Conservation (phyloP, 2,329 filamentous ascomycete species). For the Aureobasidium sp. region DNA sequence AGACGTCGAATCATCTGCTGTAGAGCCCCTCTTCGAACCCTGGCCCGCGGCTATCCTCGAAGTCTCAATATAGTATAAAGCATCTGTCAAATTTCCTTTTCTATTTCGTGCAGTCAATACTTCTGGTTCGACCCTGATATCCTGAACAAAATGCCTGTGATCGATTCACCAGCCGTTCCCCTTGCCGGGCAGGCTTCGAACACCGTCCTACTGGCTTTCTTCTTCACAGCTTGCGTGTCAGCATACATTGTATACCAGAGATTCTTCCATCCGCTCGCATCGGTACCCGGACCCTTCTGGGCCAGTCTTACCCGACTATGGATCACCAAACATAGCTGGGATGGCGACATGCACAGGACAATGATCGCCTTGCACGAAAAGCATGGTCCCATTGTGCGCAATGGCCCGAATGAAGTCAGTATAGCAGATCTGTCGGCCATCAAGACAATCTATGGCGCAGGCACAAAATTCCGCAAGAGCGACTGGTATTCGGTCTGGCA, state of each 20-base stretch:
- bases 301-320: slow-evolving; percentile 25
- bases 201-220: neutral
- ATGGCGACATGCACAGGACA: slow-evolving; percentile 26
- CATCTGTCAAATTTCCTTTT: neutral
- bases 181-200: slow-evolving; percentile 1
- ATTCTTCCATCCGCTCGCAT: slow-evolving; percentile 23
- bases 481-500: slow-evolving; percentile 37
- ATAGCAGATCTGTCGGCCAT: slow-evolving; percentile 25
- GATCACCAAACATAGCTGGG: slow-evolving; percentile 27
- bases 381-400: slow-evolving; percentile 27
- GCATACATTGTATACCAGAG: slow-evolving; percentile 24
- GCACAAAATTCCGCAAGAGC: slow-evolving; percentile 36
- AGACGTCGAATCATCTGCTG: neutral
- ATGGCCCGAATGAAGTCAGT: slow-evolving; percentile 28
- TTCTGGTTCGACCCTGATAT: neutral
- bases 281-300: slow-evolving; percentile 24
- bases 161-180: neutral
- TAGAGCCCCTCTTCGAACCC: neutral
- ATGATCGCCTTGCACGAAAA: slow-evolving; percentile 27
- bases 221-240: slow-evolving; percentile 1
- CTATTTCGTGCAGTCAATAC: neutral
- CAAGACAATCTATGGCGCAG: slow-evolving; percentile 31
- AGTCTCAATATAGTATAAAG: neutral
- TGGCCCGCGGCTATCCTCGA: neutral
- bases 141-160: neutral